Base-by-base conservation (phyloP, 2,329 filamentous ascomycete genomes). In the Aspergillus pseudoterreus region DNA sequence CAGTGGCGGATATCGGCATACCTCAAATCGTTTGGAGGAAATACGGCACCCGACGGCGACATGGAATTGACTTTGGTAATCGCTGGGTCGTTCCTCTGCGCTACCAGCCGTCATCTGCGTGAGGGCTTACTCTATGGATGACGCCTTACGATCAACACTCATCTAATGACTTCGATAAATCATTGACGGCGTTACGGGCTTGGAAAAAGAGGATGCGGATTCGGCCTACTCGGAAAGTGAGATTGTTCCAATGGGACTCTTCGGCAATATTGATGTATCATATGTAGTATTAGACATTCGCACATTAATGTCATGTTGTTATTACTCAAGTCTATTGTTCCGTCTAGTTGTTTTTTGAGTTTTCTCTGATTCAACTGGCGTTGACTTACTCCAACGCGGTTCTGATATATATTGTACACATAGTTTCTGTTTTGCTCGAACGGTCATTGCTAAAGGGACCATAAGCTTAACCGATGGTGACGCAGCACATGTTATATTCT, bases 51-150 rank as follows among this genome's bases (percentile, higher is more conserved):
- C 86, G 88, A 66, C 83, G 90, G 46, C 83, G 91, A 17, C 85
- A 89, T 58, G 91, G 91, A 0, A 86, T 96, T 50, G 90, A 92
- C 62, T 97, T 96, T 76, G 90, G 90, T 21, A 84, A 85, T 53
- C 83, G 85, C 58, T 97, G 92, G 92, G 85, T 94, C 56, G 78
- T 95, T 12, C 84, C 86, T 61, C 82, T 94, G 71, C 68, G 72
- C 45, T 81, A 69, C 59, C 69, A 71, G 36, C 54, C 66, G 3
- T 45, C 63, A 43, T 49, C 61, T 19, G 57, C 60, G 17, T 71
- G 53, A 64, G 17, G n/a, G 21, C 32, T 19, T 46, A 15, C 22
- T 22, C 21, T 43, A 33, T 33, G 12, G 15, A 35, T 33, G 44
- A 33, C 12, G 32, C 10, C 39, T 42, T 21, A 30, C 27, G 27